These are phyloP conservation scores for Datisca glomerata DNA, from an alignment of 306 rosid genomes.

Conservation along the genomic window DNA sequence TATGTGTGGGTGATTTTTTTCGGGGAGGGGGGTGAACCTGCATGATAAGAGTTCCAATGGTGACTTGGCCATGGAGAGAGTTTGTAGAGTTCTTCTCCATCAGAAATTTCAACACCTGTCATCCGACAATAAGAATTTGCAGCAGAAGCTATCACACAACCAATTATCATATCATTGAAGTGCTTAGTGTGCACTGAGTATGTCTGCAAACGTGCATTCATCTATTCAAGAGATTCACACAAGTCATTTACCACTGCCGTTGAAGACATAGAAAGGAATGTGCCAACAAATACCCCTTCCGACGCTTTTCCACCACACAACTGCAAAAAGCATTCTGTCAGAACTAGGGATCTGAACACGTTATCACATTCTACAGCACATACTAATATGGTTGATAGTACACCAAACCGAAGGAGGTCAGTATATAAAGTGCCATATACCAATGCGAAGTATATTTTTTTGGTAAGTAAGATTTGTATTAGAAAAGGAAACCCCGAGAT, in stretches of 20 bases:
- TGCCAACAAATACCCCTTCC: conserved; percentile 92
- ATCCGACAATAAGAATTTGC: conserved; percentile 3
- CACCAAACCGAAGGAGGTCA: too few species aligned
- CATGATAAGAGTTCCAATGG: conserved; percentile 54
- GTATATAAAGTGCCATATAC: too few species aligned
- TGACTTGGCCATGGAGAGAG: conserved; percentile 96
- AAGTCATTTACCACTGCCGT: conserved; percentile 56
- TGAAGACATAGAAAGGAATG: conserved; percentile 95
- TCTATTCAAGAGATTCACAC: conserved; percentile 10
- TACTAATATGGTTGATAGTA: too few species aligned
- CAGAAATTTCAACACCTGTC: conserved; percentile 80
- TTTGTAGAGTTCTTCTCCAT: conserved; percentile 80
- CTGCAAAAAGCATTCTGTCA: conserved; percentile 52
- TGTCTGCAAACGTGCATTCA: not conserved
- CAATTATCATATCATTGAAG: not conserved
- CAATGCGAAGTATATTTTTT: too few species aligned
- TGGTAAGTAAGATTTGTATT: too few species aligned
- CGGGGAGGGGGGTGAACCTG: conserved; percentile 37
- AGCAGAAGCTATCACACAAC: conserved; percentile 3
- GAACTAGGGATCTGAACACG: too few species aligned
- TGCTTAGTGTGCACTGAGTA: not conserved
- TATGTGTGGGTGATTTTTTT: too few species aligned
- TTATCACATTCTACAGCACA: too few species aligned
- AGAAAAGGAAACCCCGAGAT: too few species aligned
- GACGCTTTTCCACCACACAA: conserved; percentile 94